Evolutionary conservation across 139 green algal genomes (phyloP), one percentile per base, ranked within the genome.

Genomic region (Chlamydomonas eustigma): DNA sequence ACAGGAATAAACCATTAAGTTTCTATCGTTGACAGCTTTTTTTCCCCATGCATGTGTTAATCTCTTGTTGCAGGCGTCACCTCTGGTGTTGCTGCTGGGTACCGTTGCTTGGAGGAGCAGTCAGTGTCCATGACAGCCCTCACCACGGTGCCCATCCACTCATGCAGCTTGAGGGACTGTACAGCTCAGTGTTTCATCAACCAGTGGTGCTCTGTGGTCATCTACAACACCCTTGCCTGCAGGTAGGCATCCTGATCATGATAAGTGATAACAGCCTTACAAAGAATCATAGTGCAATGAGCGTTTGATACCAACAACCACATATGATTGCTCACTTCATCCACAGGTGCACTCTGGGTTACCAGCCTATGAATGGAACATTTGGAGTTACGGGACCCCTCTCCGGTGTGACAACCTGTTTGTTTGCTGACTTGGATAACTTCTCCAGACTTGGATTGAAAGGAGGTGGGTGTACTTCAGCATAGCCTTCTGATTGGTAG

Each of bases 151-250:
- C 6, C 5, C 58, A 22, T 35, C 25, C 6, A 70, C 58, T 37
- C 25, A 24, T 70, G 58, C 58, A 5, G 18, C 25, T 35, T 70
- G 25, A 37, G 25, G 8, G 58, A 32, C 24, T 70, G 58, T 28
- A 70, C 58, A 32, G 58, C 58, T 24, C 58, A 70, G 58, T 70
- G 58, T 28, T 70, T 70, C 58, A 24, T 70, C 25, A 32, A 35
- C 58, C 25, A 32, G 25, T 24, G 34, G 25, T 70, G 58, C 58
- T 22, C 8, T 28, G 58, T 70, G 25, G 58, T 28, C 8, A 8
- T 35, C 25, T 70, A 37, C 18, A 22, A 70, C 18, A 6, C 6
- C 8, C 12, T 28, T 12, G 44, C 12, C 44, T 58, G 44, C 44
- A 58, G 44, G 44, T 58, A 18, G 18, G 44, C 12, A 18, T 12